Percentiles rank a stretch among this genome's conserved stretches.
phyloP scores from a whole-genome alignment of 768 basidiomycete genomes.

The Russula sp. region DNA sequence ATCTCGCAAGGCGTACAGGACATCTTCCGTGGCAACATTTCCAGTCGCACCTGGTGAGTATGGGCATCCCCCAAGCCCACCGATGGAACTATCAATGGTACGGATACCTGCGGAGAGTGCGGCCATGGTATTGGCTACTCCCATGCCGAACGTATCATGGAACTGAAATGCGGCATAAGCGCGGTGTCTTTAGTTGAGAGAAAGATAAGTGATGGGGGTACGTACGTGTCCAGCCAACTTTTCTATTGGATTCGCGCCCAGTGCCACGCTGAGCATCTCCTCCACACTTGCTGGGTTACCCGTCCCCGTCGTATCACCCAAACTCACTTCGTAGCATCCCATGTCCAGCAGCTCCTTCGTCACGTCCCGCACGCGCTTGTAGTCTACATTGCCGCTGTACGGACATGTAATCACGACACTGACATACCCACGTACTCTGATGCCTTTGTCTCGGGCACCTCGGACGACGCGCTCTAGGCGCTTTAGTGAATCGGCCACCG shows the following conservation, averaged over 20 bases:
- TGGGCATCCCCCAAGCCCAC: slow-evolving; percentile 92
- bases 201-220: slow-evolving; percentile 4
- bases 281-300: slow-evolving; percentile 70
- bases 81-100: slow-evolving; percentile 81
- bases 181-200: background rate
- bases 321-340: slow-evolving; percentile 91
- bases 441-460: slow-evolving; percentile 54
- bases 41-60: slow-evolving; percentile 96
- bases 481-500: slow-evolving; percentile 65
- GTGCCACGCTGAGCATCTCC: slow-evolving; percentile 68
- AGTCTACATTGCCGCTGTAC: slow-evolving; percentile 75
- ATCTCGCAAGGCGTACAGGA: slow-evolving; percentile 75
- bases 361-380: slow-evolving; percentile 61
- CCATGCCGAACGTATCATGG: slow-evolving; percentile 89
- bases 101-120: slow-evolving; percentile 72
- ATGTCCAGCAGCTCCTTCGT: slow-evolving; percentile 72
- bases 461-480: slow-evolving; percentile 60
- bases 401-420: slow-evolving; percentile 84
- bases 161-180: slow-evolving; percentile 48
- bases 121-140: slow-evolving; percentile 68
- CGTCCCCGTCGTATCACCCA: slow-evolving; percentile 90
- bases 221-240: slow-evolving; percentile 72
- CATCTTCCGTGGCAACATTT: slow-evolving; percentile 91
- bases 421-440: slow-evolving; percentile 81
- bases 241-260: slow-evolving; percentile 55